Percentiles rank a stretch among this genome's conserved stretches.
phyloP scores from a whole-genome alignment of 306 rosid genomes.

The Lathyrus tuberosus region DNA sequence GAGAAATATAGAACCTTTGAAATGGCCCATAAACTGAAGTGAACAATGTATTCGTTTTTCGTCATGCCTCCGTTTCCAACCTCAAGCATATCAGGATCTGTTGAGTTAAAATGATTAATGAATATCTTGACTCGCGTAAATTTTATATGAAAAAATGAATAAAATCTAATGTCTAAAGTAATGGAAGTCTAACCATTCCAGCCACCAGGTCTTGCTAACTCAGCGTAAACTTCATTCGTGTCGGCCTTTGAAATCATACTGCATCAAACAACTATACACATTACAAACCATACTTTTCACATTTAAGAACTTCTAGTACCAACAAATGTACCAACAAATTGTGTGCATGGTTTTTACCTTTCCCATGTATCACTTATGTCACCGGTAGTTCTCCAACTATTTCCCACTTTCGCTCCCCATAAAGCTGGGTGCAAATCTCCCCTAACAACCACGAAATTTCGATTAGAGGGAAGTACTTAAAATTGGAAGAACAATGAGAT shows the following conservation, averaged over 20 bases:
- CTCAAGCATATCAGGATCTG: slow-evolving; percentile 99
- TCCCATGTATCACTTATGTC: slow-evolving; percentile 89
- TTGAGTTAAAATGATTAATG: slow-evolving; percentile 23
- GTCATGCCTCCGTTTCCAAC: slow-evolving; percentile 98
- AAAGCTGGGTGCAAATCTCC: slow-evolving; percentile 96
- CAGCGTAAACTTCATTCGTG: slow-evolving; percentile 79
- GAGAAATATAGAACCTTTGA: slow-evolving; percentile 66
- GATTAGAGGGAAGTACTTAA: slow-evolving; percentile 14
- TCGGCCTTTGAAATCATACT: slow-evolving; percentile 90
- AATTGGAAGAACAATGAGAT: not conserved
- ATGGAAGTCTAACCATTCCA: slow-evolving; percentile 78
- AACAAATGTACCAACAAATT: slow-evolving; percentile 1
- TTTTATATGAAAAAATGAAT: not conserved
- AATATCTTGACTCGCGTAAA: slow-evolving; percentile 1
- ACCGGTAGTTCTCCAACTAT: slow-evolving; percentile 94
- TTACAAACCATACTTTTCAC: slow-evolving; percentile 1
- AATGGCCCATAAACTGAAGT: slow-evolving; percentile 94
- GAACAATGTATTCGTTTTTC: slow-evolving; percentile 79
- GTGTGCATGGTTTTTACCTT: slow-evolving; percentile 50
- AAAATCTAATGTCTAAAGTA: not conserved
- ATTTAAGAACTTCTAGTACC: slow-evolving; percentile 24
- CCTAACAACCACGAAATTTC: slow-evolving; percentile 47
- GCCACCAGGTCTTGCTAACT: slow-evolving; percentile 85
- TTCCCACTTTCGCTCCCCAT: slow-evolving; percentile 87
- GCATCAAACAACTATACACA: slow-evolving; percentile 29